Percentiles rank a stretch among this genome's conserved stretches.
Conservation (phyloP, 2,329 filamentous ascomycete genomes). For the Cryphonectria parasitica region DNA sequence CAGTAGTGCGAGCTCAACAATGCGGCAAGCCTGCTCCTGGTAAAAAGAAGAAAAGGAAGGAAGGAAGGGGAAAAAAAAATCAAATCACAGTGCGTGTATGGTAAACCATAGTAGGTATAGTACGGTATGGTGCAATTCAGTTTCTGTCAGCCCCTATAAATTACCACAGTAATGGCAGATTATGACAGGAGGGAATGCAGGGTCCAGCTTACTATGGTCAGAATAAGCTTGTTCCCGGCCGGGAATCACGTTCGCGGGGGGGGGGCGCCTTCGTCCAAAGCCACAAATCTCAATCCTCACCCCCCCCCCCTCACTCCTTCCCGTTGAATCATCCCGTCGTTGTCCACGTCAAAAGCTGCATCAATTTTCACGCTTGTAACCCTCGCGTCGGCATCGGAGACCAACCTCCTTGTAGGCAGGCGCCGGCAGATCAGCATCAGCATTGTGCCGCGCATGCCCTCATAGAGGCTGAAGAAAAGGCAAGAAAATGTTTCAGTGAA, state of each 20-base stretch:
- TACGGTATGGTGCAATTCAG: background rate
- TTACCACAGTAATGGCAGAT: background rate
- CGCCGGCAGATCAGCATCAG: slow-evolving; percentile 7
- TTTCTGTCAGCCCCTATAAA: background rate
- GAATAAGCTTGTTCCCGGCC: slow-evolving; percentile 4
- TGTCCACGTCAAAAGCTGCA: background rate
- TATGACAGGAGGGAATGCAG: background rate
- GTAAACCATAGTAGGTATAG: background rate
- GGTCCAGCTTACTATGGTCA: slow-evolving; percentile 3
- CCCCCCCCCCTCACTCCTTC: background rate
- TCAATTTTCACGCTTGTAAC: background rate
- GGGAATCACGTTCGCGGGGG: background rate
- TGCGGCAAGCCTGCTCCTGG: background rate
- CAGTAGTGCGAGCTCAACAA: slow-evolving; percentile 8
- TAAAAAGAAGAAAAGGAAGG: background rate
- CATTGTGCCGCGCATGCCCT: background rate
- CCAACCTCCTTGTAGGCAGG: background rate
- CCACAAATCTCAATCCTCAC: background rate
- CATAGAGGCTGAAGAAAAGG: background rate
- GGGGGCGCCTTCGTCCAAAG: background rate
- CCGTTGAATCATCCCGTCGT: background rate
- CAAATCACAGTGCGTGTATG: background rate
- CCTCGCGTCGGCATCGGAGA: background rate
- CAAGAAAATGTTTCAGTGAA: background rate
- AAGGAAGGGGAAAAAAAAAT: background rate